Evolutionary conservation across 257 asterid species (phyloP), one percentile per base, ranked within the genome.

Genomic region (Solanum piurae): DNA sequence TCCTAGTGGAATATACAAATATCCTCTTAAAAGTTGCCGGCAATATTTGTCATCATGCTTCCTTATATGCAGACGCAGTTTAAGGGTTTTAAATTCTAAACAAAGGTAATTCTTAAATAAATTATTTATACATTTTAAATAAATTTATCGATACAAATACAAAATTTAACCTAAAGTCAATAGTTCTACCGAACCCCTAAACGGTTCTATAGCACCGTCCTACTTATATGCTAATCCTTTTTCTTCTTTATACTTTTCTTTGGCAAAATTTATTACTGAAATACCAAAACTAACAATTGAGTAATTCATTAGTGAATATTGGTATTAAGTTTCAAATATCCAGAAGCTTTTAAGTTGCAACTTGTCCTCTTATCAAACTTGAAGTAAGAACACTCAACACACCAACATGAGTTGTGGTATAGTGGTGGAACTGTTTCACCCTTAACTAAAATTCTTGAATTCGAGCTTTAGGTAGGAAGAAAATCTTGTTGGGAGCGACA

Each of bases 401-500:
- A 52, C 0, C 9, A 46, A 13, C 52, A 44, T 44, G 21, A 49
- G 21, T 14, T 5, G 9, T 49, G 23, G 1, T 49, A 5, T 16
- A 1, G 21, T 5, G 7, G 60, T 49, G 60, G 1, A 0, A 16
- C 3, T 6, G n/a, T 1, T 6, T 52, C n/a, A 2, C 62, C n/a
- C n/a, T 52, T 2, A 18, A 52, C 9, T 1, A 52, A 6, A 52
- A 9, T 16, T 6, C 0, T 52, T 23, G 9, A 52, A 1, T 52
- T 52, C 0, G 1, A 52, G 0, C 62, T 18, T 6, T 1, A 18
- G 4, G 1, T 52, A 52, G 16, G 0, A 0, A 16, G 1, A 52
- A 52, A 52, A 16, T 1, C 23, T 52, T 52, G 1, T 52, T 52
- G 62, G 1, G 9, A 52, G 9, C 8, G 3, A 0, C 62, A 52